Percentiles rank a stretch among this genome's conserved stretches.
phyloP scores from a whole-genome alignment of 495 filamentous ascomycete species.

The Neurospora discreta region DNA sequence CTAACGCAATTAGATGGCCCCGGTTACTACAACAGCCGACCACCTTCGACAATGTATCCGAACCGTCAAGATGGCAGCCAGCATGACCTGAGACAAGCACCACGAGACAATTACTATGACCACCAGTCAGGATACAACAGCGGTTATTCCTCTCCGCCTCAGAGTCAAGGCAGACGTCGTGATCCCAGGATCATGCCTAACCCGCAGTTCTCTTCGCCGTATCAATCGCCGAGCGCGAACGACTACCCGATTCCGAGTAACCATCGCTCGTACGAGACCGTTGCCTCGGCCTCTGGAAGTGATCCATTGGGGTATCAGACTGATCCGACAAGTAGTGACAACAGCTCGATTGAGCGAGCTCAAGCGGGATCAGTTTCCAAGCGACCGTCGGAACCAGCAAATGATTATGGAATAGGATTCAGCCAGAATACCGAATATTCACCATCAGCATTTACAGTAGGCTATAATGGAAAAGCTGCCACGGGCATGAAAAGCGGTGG shows the following conservation, averaged over 20 bases:
- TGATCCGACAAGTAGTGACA: conserved; percentile 76
- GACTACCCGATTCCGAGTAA: conserved; percentile 58
- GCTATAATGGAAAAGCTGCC: conserved; percentile 2
- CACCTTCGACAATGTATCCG: conserved; percentile 33
- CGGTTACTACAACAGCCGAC: conserved; percentile 36
- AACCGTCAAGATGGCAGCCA: conserved; percentile 28
- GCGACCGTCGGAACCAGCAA: conserved; percentile 27
- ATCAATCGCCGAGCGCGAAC: conserved; percentile 27
- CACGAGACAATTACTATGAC: conserved; percentile 47
- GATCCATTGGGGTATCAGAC: conserved; percentile 72
- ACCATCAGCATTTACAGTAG: conserved; percentile 24
- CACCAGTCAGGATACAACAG: conserved; percentile 15
- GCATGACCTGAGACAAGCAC: conserved; percentile 29
- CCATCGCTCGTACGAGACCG: conserved; percentile 73
- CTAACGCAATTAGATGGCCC: conserved; percentile 24
- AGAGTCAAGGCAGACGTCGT: conserved; percentile 28
- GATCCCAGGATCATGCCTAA: conserved; percentile 37
- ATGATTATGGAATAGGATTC: conserved; percentile 40
- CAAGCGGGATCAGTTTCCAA: conserved; percentile 41
- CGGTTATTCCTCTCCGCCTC: conserved; percentile 25
- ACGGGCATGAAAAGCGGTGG: background rate
- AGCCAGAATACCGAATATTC: conserved; percentile 24
- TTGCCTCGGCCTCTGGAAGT: conserved; percentile 59
- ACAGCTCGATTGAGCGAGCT: conserved; percentile 74
- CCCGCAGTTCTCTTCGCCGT: conserved; percentile 22